Evolutionary conservation across 2,329 filamentous ascomycete genomes (phyloP).

Genomic region (Fusarium armeniacum): DNA sequence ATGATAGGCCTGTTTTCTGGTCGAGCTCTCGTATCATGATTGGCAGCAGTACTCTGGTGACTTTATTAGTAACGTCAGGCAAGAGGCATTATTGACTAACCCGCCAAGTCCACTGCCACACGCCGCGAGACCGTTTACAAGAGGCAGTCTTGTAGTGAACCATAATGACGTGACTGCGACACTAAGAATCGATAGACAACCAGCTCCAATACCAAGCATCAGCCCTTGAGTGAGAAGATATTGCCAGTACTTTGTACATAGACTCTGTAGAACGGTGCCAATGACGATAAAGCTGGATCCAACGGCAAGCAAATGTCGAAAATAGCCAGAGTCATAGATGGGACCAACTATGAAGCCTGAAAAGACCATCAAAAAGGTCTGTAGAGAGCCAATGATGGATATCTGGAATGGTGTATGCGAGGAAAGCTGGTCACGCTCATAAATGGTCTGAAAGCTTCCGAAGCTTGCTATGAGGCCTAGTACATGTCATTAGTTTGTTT

Average conservation of each 20-base stretch:
- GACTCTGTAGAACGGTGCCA: conserved; percentile 41
- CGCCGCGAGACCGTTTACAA: conserved; percentile 82
- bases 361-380: conserved; percentile 46
- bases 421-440: conserved; percentile 31
- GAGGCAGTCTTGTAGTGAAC: conserved; percentile 77
- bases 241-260: conserved; percentile 74
- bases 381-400: conserved; percentile 42
- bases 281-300: conserved; percentile 40
- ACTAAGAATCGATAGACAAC: conserved; percentile 83
- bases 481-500: too few species aligned
- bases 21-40: conserved; percentile 40
- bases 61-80: fast-evolving
- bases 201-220: conserved; percentile 76
- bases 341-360: conserved; percentile 44
- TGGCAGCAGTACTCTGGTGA: conserved; percentile 36
- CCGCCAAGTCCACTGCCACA: conserved; percentile 78
- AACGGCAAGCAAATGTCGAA: conserved; percentile 25
- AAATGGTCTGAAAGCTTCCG: conserved; percentile 48
- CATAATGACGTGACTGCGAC: conserved; percentile 82
- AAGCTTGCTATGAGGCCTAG: conserved; percentile 42
- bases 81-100: neutral
- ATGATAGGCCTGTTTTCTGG: conserved; percentile 8
- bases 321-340: conserved; percentile 43
- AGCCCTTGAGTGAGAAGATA: conserved; percentile 83
- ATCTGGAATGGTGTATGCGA: conserved; percentile 39